Percentiles rank a stretch among this genome's conserved stretches.
phyloP scores from a whole-genome alignment of 345 rosid genomes.

The Clausena lansium region DNA sequence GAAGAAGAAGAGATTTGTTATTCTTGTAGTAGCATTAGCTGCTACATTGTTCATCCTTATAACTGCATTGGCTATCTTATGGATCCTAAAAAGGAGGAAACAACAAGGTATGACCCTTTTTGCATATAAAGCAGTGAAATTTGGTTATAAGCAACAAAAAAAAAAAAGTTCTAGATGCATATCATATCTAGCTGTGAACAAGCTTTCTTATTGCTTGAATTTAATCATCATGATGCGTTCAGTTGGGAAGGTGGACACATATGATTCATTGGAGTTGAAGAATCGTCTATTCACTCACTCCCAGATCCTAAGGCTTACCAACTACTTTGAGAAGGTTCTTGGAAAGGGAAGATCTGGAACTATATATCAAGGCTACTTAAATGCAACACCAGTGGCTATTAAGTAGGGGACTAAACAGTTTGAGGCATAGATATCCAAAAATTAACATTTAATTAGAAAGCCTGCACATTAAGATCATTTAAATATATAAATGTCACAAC shows the following conservation, averaged over 20 bases:
- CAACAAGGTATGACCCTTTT: constrained; percentile 19
- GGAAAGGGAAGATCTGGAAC: constrained; percentile 24
- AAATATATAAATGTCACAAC: too few species aligned
- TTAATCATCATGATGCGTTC: background rate
- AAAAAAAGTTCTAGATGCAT: too few species aligned
- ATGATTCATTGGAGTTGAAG: background rate
- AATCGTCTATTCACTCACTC: constrained; percentile 24
- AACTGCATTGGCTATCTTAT: constrained; percentile 19
- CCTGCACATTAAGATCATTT: too few species aligned
- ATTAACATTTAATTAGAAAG: background rate
- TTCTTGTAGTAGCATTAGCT: constrained; percentile 32
- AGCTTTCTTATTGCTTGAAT: background rate
- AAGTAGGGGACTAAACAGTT: constrained; percentile 49
- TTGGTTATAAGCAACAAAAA: too few species aligned
- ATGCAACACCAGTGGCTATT: constrained; percentile 39
- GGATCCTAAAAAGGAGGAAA: constrained; percentile 21
- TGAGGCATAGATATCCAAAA: constrained; percentile 37
- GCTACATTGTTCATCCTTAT: constrained; percentile 27
- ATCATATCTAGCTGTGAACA: background rate
- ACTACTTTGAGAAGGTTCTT: background rate
- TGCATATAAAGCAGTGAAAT: background rate
- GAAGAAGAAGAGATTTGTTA: constrained; percentile 26
- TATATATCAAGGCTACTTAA: constrained; percentile 42
- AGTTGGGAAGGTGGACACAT: background rate
- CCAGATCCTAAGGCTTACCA: constrained; percentile 19